Base-by-base conservation (phyloP, 805 yeast species). In the Metschnikowia lunata region DNA sequence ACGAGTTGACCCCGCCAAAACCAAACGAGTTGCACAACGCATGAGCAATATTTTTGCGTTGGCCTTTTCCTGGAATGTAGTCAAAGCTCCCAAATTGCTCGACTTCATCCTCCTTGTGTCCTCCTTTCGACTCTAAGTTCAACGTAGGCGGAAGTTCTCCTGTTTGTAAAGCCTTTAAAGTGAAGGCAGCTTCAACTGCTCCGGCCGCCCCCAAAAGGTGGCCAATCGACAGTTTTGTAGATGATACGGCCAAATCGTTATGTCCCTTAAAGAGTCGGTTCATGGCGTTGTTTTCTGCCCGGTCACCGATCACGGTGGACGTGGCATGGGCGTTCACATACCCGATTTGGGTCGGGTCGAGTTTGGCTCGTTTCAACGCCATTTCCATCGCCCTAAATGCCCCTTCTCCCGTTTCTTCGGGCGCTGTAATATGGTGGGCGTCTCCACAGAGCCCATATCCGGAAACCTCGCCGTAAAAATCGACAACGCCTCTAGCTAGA, bases 291-390 rank as follows among this genome's bases (percentile, higher is more conserved):
- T 85, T 80, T 59, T 93, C 99, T 0, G 96, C 93, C 14, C 80
- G 66, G 58, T 93, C 99, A 6, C 99, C 99, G 4, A 90, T 66
- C 7, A 71, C 67, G 0, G 99, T 93, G 0, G 96, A 87, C 0
- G 99, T 93, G 0, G 99, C 99, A 63, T 93, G 99, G 1, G 99
- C 97, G 64, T 95, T 93, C 38, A 93, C 73, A 58, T 89, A 93
- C 37, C 77, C 88, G 14, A 91, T 71, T 1, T 77, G 70, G 4
- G 57, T 36, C 0, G 81, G 73, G 1, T 60, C 59, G 1, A 83
- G 46, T 0, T 71, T 71, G 0, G 83, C 82, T 13, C 71, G 66
- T 26, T 66, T 60, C 26, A 90, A 50, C 0, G 98, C 96, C 75
- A 78, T 76, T 38, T 72, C 64, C 95, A 93, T 93, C 2, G 97